Evolutionary conservation across 805 yeast species (phyloP), one percentile per base, ranked within the genome.

Genomic region (Candida vaughaniae): DNA sequence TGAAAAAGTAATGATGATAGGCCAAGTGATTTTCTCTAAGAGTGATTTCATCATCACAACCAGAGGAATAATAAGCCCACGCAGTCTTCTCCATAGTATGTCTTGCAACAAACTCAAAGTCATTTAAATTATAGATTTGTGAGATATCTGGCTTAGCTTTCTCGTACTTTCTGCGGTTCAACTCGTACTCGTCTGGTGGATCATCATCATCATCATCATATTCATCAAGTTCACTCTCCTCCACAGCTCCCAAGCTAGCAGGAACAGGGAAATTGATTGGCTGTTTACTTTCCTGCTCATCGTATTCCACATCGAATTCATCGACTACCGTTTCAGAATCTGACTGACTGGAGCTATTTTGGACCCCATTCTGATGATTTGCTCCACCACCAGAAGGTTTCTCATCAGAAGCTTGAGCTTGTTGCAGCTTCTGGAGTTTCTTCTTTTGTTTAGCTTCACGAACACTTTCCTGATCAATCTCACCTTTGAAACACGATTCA

Each of bases 41-140:
- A 2, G 96, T 76, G 48, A 91, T 77, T 64, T 91, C 98, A 59
- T 91, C 98, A 60, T 91, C 97, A 12, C 95, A 75, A 7, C 91
- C 98, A 23, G 89, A 78, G 3, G 95, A 83, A 57, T 89, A 91
- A 61, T 91, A 91, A 10, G 93, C 93, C 95, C 97, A 86, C 0
- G 93, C 97, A 12, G 59, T 58, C 35, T 77, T 79, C 20, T 86
- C 75, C 71, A 91, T 68, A 22, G 86, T 83, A 42, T 80, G 75
- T 34, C 87, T 73, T 3, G 98, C 97, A 30, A 91, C 78, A 49
- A 77, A 75, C 59, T 91, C 98, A 55, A 91, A 89, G 59, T 91
- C 98, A 50, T 79, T 82, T 42, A 87, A 51, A 52, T 93, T 91
- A 55, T 80, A 78, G 41, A 90, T 73, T 49, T 78, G 80, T 6